phyloP scores from a whole-genome alignment of 129 eudicot genomes.

The Tagetes erecta region DNA sequence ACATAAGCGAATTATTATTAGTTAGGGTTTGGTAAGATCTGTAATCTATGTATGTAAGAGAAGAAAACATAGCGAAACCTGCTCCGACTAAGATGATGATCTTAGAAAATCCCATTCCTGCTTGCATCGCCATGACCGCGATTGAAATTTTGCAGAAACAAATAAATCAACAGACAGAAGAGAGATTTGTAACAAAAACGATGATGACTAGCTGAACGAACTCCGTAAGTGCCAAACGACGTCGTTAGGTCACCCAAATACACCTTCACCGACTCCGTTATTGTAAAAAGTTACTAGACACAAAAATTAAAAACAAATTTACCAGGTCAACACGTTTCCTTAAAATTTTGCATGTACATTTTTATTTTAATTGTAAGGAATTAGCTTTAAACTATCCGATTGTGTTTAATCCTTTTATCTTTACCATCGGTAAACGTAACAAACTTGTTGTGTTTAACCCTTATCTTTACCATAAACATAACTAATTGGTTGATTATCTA shows the following conservation, averaged over 20 bases:
- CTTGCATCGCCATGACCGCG: conserved; percentile 76
- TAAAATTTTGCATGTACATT: too few relatives aligned
- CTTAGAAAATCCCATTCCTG: conserved; percentile 76
- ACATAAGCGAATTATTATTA: background rate
- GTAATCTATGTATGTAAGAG: background rate
- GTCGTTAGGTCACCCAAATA: background rate
- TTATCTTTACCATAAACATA: too few relatives aligned
- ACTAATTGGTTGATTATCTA: too few relatives aligned
- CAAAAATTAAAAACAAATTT: too few relatives aligned
- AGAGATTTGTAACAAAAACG: conserved; percentile 11
- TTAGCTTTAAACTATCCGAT: too few relatives aligned
- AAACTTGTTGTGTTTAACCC: too few relatives aligned
- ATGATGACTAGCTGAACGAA: background rate
- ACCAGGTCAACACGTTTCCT: too few relatives aligned
- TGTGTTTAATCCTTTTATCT: too few relatives aligned
- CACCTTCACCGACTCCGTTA: too few relatives aligned
- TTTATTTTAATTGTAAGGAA: too few relatives aligned
- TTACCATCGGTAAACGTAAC: too few relatives aligned
- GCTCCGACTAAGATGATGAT: conserved; percentile 76
- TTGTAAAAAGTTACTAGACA: too few relatives aligned
- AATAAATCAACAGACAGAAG: conserved; percentile 6
- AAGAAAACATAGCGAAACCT: conserved; percentile 36
- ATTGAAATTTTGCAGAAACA: conserved; percentile 32
- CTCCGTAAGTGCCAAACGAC: background rate
- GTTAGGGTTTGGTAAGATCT: conserved; percentile 9